Percentiles rank a stretch among this genome's conserved stretches.
Evolutionary conservation across 768 basidiomycete genomes (phyloP).

Genomic region (Lactifluus piperatus): DNA sequence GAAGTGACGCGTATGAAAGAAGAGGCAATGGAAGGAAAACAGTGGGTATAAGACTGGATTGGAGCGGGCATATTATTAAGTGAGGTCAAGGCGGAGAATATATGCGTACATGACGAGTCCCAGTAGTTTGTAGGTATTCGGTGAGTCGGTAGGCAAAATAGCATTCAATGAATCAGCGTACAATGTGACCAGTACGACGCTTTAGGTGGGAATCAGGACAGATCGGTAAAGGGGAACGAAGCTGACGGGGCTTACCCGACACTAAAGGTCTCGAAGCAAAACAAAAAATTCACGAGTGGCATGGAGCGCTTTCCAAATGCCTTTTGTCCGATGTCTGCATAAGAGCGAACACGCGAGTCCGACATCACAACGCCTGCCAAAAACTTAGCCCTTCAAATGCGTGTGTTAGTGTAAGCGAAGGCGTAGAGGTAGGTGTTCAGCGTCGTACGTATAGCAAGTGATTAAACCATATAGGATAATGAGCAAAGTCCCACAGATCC

Average conservation of each 20-base stretch:
- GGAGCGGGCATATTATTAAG: neutral
- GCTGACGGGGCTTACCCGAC: conserved; percentile 44
- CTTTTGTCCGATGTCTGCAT: conserved; percentile 82
- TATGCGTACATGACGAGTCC: conserved; percentile 58
- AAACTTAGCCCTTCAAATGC: conserved; percentile 62
- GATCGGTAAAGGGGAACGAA: neutral
- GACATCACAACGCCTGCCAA: conserved; percentile 66
- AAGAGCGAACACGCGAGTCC: conserved; percentile 67
- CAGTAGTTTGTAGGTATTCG: conserved; percentile 66
- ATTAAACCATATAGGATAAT: conserved; percentile 70
- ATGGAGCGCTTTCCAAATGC: conserved; percentile 76
- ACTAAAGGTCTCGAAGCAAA: conserved; percentile 83
- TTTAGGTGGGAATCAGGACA: conserved; percentile 23
- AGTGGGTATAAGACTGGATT: conserved; percentile 65
- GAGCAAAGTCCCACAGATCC: conserved; percentile 68
- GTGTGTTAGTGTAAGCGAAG: neutral
- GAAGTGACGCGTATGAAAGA: conserved; percentile 80
- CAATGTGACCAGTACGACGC: conserved; percentile 81
- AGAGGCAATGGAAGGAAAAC: conserved; percentile 79
- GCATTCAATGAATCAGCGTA: conserved; percentile 81
- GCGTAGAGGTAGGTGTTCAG: neutral
- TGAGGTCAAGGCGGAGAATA: neutral
- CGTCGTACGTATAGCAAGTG: conserved; percentile 81
- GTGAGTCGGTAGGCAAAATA: conserved; percentile 57
- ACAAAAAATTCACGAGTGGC: conserved; percentile 57